Percentiles rank a stretch among this genome's conserved stretches.
These are phyloP conservation scores for Penicillium sp. DNA, from an alignment of 2,329 filamentous ascomycete species.

Conservation along the genomic window DNA sequence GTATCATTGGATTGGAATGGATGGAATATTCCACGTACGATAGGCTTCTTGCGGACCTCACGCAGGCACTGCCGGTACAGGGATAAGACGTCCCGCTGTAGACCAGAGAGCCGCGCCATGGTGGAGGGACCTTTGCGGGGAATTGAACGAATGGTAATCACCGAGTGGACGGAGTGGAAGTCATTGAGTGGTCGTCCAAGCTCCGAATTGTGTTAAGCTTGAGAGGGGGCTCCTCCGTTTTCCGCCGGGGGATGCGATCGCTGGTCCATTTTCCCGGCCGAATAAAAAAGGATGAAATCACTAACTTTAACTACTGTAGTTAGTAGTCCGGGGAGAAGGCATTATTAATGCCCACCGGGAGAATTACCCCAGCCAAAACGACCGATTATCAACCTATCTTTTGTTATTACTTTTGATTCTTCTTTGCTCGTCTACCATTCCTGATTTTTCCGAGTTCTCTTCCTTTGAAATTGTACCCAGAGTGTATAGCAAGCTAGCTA, in stretches of 20 bases:
- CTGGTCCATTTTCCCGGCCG: constrained; percentile 35
- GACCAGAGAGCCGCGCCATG: constrained; percentile 69
- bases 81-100: constrained; percentile 86
- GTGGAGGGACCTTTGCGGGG: constrained; percentile 12
- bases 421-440: not conserved
- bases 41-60: constrained; percentile 79
- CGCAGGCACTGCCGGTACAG: constrained; percentile 88
- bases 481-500: not conserved
- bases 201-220: not conserved
- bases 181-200: constrained; percentile 4
- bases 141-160: constrained; percentile 18
- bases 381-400: not conserved
- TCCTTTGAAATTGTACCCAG: not conserved
- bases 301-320: too few relatives aligned
- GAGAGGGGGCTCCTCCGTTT: constrained; percentile 28
- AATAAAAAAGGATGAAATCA: constrained; percentile 21
- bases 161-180: not conserved
- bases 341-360: constrained; percentile 1
- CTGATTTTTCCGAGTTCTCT: constrained; percentile 1
- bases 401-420: not conserved
- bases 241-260: constrained; percentile 27
- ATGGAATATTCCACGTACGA: constrained; percentile 55
- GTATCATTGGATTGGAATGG: too few relatives aligned
- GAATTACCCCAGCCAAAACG: not conserved
- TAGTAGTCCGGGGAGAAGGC: not conserved